A percentile compares a stretch with the other conserved stretches of the same genome.
Conservation (phyloP, 2,329 filamentous ascomycete species). For the Xylaria sp. region DNA sequence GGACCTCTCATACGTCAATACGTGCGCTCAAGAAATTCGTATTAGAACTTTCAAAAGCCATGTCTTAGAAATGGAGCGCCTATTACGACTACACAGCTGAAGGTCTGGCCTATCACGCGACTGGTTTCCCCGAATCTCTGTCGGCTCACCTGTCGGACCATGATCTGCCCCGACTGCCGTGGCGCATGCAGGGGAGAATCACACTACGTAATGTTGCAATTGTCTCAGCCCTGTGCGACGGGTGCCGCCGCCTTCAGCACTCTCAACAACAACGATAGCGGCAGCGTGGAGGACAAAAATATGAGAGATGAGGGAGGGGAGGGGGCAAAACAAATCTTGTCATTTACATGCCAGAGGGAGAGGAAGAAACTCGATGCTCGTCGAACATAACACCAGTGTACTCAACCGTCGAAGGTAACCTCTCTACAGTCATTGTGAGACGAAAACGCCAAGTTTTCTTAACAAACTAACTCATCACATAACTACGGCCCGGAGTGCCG, state of each 20-base stretch:
- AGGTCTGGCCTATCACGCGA: constrained; percentile 10
- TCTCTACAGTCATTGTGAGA: constrained; percentile 11
- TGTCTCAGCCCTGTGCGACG: constrained; percentile 39
- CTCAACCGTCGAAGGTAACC: not conserved
- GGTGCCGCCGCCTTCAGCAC: not conserved
- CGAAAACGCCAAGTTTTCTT: not conserved
- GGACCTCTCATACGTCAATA: not conserved
- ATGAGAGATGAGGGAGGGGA: not conserved
- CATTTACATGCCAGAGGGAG: not conserved
- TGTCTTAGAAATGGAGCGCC: constrained; percentile 21
- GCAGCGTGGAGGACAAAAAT: not conserved
- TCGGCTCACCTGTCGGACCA: not conserved
- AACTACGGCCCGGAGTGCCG: not conserved
- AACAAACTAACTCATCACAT: not conserved
- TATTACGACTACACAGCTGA: constrained; percentile 4
- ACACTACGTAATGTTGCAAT: constrained; percentile 30
- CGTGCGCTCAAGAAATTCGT: not conserved
- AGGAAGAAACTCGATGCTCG: not conserved
- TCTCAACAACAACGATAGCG: not conserved
- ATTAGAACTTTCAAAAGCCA: constrained; percentile 2
- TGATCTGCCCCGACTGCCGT: constrained; percentile 25
- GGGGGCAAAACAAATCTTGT: not conserved
- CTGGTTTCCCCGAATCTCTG: not conserved
- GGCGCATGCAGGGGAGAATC: constrained; percentile 35
- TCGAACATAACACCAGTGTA: not conserved